phyloP scores from a whole-genome alignment of 768 basidiomycete genomes.

The Lentinula sp. region DNA sequence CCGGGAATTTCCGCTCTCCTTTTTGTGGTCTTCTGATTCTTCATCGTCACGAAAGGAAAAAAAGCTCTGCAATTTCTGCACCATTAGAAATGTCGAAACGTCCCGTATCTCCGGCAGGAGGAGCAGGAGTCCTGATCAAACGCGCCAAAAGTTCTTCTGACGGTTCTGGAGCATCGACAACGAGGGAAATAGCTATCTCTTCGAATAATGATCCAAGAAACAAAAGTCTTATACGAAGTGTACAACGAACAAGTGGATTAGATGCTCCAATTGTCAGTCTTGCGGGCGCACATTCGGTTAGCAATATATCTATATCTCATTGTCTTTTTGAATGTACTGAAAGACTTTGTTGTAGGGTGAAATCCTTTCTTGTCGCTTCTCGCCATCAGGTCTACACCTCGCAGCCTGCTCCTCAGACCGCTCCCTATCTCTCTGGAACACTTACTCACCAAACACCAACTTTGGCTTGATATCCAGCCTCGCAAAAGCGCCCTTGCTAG shows the following conservation, averaged over 20 bases:
- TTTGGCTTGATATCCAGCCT: conserved; percentile 80
- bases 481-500: conserved; percentile 88
- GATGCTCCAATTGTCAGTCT: conserved; percentile 93
- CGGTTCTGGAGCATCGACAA: conserved; percentile 15
- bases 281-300: conserved; percentile 78
- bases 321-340: neutral
- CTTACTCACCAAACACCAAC: conserved; percentile 89
- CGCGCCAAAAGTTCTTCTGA: conserved; percentile 47
- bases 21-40: neutral
- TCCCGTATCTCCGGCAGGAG: conserved; percentile 48
- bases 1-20: neutral
- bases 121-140: conserved; percentile 58
- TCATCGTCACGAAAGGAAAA: too few species aligned
- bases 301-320: conserved; percentile 19
- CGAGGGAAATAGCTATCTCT: conserved; percentile 72
- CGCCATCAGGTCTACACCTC: conserved; percentile 89
- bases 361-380: conserved; percentile 88
- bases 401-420: conserved; percentile 90
- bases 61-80: too few species aligned
- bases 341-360: conserved; percentile 49
- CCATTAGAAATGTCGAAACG: conserved; percentile 61
- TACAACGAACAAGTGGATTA: conserved; percentile 89
- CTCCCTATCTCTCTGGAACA: conserved; percentile 90
- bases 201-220: conserved; percentile 65
- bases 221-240: conserved; percentile 76